Base-by-base conservation (phyloP, 2,329 filamentous ascomycete species). In the Nothopassalora personata region DNA sequence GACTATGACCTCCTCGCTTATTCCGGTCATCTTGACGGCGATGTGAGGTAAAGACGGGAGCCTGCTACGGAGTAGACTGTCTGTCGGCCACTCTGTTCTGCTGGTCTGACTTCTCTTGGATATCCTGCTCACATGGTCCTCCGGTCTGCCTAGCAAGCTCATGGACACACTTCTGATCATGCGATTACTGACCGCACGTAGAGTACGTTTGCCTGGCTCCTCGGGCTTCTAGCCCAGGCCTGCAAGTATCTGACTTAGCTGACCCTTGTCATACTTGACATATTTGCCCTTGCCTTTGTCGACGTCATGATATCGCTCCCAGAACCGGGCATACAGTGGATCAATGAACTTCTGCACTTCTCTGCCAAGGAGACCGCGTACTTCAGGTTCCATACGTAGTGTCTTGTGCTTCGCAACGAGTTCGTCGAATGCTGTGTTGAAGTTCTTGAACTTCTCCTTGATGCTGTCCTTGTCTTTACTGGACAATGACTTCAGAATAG, bases 251-350 rank as follows among this genome's bases (percentile, higher is more conserved):
- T 84, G 83, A 50, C 88, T 85, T 68, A 99, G 87, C 51, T 86
- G 84, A 45, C 81, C 81, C 79, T 97, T 97, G 78, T 97, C 92
- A 73, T 96, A 97, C 78, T 96, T 97, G 73, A 96, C 91, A 75
- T 97, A 96, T 76, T 99, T 99, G 67, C 93, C 93, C 77, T 92
- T 95, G 60, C 94, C 94, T 79, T 96, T 97, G 76, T 97, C 93
- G 64, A 97, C 86, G 76, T 97, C 94, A 73, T 97, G 92, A 73
- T 99, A 99, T 30, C 93, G 84, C 75, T 97, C 94, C 86, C 91
- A 97, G 76, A 99, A 99, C 49, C 94, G 84, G 62, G 88, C 89
- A 77, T 99, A 99, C 13, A 99, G 81, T 56, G 93, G 92, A 76
- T 97, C 93, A 57, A 99, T 87, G 77, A 96, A 90, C 68, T 87